Evolutionary conservation across 148 eudicot species (phyloP).

Genomic region (Spergularia marina): DNA sequence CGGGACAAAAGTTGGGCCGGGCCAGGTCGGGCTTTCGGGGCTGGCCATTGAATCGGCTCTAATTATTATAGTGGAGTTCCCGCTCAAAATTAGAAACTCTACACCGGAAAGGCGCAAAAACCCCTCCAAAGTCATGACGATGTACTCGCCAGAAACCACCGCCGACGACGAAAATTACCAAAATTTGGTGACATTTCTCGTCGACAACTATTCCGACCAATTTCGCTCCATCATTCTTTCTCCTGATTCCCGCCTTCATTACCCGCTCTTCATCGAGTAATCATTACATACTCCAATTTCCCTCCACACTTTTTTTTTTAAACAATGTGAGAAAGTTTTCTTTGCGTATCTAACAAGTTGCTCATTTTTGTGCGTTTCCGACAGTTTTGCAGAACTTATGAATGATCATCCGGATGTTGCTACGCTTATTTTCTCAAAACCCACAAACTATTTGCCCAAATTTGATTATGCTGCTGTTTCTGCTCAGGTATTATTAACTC

Average conservation of each 20-base stretch:
- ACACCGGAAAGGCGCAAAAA: not conserved
- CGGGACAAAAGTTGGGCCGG: no score
- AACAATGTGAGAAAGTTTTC: no score
- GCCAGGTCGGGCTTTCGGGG: no score
- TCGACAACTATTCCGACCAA: slow-evolving; percentile 44
- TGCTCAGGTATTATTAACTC: slow-evolving; percentile 56
- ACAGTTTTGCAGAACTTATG: slow-evolving; percentile 80
- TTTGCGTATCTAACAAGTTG: not conserved
- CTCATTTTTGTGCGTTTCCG: not conserved
- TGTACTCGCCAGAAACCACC: slow-evolving; percentile 13
- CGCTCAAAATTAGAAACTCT: not conserved
- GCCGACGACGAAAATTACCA: slow-evolving; percentile 28
- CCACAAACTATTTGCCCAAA: slow-evolving; percentile 45
- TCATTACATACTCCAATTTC: not conserved
- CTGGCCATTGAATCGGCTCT: no score
- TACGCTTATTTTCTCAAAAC: slow-evolving; percentile 47
- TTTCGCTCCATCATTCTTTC: slow-evolving; percentile 57
- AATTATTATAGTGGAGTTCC: not conserved
- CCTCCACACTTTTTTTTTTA: not conserved
- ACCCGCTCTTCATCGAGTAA: slow-evolving; percentile 83
- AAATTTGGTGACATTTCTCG: slow-evolving; percentile 55
- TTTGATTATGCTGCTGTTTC: slow-evolving; percentile 62
- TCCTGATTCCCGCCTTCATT: slow-evolving; percentile 74
- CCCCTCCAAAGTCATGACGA: not conserved
- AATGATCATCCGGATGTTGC: slow-evolving; percentile 51